Percentiles rank a stretch among this genome's conserved stretches.
These are phyloP conservation scores for Cercospora janseana DNA, from an alignment of 2,329 filamentous ascomycete species.

Conservation along the genomic window DNA sequence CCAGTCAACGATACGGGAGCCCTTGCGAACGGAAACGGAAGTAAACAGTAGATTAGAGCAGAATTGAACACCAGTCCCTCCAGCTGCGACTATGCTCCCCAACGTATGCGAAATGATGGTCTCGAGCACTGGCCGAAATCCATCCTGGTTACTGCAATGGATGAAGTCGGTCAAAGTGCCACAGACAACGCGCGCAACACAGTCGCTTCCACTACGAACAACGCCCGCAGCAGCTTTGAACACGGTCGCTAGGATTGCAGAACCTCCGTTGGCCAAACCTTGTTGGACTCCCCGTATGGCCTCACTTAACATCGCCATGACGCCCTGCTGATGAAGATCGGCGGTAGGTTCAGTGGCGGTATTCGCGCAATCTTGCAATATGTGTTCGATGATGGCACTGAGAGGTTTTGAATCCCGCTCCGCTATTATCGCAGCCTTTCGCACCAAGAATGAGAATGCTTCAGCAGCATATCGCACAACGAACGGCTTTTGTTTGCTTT, in stretches of 20 bases:
- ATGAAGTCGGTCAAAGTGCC: conserved; percentile 78
- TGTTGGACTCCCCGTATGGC: conserved; percentile 64
- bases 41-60: conserved; percentile 61
- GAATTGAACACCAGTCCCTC: conserved; percentile 43
- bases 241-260: conserved; percentile 53
- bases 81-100: conserved; percentile 36
- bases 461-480: conserved; percentile 92
- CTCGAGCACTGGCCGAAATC: conserved; percentile 67
- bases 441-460: conserved; percentile 87
- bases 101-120: conserved; percentile 56
- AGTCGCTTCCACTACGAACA: conserved; percentile 23
- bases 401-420: conserved; percentile 70
- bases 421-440: conserved; percentile 78
- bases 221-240: conserved; percentile 33
- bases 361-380: conserved; percentile 62
- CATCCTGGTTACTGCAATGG: conserved; percentile 74
- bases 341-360: conserved; percentile 51
- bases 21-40: conserved; percentile 76
- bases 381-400: conserved; percentile 66
- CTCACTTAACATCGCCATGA: conserved; percentile 91
- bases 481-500: conserved; percentile 75
- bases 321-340: conserved; percentile 72
- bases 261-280: conserved; percentile 58
- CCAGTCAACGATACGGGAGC: conserved; percentile 73
- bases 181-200: conserved; percentile 58